These are phyloP conservation scores for Leishmania major DNA, from an alignment of 208 protist species.

Conservation along the genomic window DNA sequence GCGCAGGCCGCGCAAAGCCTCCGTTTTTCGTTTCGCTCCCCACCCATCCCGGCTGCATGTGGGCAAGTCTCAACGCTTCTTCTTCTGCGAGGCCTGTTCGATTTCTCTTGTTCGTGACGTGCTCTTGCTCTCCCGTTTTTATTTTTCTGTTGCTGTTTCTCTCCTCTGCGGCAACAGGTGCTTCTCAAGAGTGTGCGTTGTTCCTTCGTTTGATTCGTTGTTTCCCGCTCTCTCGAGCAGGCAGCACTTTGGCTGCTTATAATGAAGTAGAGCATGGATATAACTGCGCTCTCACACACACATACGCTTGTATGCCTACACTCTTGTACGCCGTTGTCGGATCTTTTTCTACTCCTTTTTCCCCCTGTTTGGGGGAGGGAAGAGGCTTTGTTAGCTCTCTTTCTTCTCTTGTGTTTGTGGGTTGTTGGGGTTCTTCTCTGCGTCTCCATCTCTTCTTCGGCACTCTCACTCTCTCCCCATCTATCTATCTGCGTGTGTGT, in stretches of 20 bases:
- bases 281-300: not conserved
- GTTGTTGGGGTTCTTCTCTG: not conserved
- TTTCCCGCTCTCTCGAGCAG: not conserved
- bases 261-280: not conserved
- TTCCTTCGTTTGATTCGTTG: not conserved
- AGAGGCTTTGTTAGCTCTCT: not conserved
- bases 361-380: not conserved
- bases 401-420: constrained; percentile 4
- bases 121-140: not conserved
- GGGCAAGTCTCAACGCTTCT: not conserved
- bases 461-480: not conserved
- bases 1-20: not conserved
- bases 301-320: not conserved
- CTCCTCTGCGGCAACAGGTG: not conserved
- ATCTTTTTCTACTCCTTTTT: not conserved
- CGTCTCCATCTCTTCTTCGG: not conserved
- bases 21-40: not conserved
- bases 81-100: not conserved
- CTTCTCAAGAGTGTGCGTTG: not conserved
- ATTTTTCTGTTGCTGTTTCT: constrained; percentile 2
- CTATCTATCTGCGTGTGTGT: not conserved
- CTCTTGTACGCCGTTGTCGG: not conserved
- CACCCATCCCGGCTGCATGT: no score
- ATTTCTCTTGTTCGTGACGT: not conserved
- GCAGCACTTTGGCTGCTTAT: constrained; percentile 1